phyloP scores from a whole-genome alignment of 2,329 filamentous ascomycete genomes.

The Pseudopyrenochaeta lycopersici region DNA sequence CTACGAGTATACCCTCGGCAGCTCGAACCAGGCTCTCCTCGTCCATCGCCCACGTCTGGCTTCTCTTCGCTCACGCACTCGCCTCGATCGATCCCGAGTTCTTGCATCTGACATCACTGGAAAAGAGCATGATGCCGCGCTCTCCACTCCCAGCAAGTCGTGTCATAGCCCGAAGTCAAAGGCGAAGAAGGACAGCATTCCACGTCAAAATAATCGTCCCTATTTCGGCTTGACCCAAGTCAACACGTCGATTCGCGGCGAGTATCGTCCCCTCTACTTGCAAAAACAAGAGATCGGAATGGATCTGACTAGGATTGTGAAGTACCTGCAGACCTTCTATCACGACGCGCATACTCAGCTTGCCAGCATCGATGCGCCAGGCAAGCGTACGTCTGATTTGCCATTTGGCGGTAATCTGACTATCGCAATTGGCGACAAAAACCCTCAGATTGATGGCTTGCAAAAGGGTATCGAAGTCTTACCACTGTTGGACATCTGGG shows the following conservation, averaged over 20 bases:
- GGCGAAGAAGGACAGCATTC: slow-evolving; percentile 1
- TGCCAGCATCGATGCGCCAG: slow-evolving; percentile 3
- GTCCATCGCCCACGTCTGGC: slow-evolving; percentile 35
- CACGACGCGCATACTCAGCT: slow-evolving; percentile 3
- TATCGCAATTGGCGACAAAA: slow-evolving; percentile 30
- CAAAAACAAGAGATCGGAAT: slow-evolving; percentile 36
- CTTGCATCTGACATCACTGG: slow-evolving; percentile 24
- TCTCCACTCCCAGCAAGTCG: slow-evolving; percentile 4
- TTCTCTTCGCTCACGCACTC: slow-evolving; percentile 33
- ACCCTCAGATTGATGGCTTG: slow-evolving; percentile 16
- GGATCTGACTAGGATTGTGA: slow-evolving; percentile 28
- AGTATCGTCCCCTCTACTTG: slow-evolving; percentile 37
- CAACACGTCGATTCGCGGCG: slow-evolving; percentile 31
- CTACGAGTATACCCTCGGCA: slow-evolving; percentile 22
- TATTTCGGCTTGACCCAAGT: slow-evolving; percentile 39
- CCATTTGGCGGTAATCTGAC: slow-evolving; percentile 38
- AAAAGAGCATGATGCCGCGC: slow-evolving; percentile 13
- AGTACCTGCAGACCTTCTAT: slow-evolving; percentile 35
- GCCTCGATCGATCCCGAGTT: slow-evolving; percentile 23
- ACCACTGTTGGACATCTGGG: slow-evolving; percentile 38
- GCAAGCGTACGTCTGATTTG: slow-evolving; percentile 17
- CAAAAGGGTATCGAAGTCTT: slow-evolving; percentile 28
- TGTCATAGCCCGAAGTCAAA: neutral
- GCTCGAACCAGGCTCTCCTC: slow-evolving; percentile 30
- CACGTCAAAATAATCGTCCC: slow-evolving; percentile 30